These are phyloP conservation scores for Ambrosiella xylebori DNA, from an alignment of 2,329 filamentous ascomycete genomes.

Conservation along the genomic window DNA sequence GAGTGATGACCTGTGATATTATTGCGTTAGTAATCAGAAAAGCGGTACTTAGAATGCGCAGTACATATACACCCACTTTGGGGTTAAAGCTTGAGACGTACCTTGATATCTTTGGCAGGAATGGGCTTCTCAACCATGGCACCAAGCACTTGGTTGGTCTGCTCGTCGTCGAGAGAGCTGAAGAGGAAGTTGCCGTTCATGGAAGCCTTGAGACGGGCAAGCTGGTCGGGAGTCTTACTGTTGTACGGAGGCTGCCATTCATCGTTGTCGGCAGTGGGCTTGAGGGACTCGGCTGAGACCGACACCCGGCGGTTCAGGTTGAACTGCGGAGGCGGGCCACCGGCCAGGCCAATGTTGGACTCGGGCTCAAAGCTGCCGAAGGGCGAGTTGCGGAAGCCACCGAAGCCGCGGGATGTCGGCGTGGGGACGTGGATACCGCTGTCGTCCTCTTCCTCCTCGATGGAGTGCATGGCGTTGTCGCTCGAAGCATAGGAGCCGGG, in stretches of 20 bases:
- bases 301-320: slow-evolving; percentile 87
- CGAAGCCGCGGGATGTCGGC: slow-evolving; percentile 24
- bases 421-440: slow-evolving; percentile 55
- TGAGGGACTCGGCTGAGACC: slow-evolving; percentile 90
- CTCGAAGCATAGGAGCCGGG: slow-evolving; percentile 19
- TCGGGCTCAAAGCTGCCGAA: slow-evolving; percentile 35
- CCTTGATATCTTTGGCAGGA: slow-evolving; percentile 70
- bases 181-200: slow-evolving; percentile 89
- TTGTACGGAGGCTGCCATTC: slow-evolving; percentile 82
- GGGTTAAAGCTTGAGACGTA: slow-evolving; percentile 18
- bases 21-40: neutral
- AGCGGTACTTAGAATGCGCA: neutral
- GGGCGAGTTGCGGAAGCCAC: slow-evolving; percentile 21
- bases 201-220: slow-evolving; percentile 59
- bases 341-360: slow-evolving; percentile 31
- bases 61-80: too few species aligned
- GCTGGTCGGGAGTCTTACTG: slow-evolving; percentile 66
- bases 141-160: slow-evolving; percentile 69
- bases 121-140: slow-evolving; percentile 91
- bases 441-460: slow-evolving; percentile 72
- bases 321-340: slow-evolving; percentile 78
- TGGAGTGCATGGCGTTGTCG: slow-evolving; percentile 28
- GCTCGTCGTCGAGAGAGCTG: slow-evolving; percentile 85
- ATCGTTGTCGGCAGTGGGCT: slow-evolving; percentile 65
- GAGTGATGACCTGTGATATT: slow-evolving; percentile 59